Evolutionary conservation across 306 rosid genomes (phyloP).

Genomic region (Hylodesmum podocarpum): DNA sequence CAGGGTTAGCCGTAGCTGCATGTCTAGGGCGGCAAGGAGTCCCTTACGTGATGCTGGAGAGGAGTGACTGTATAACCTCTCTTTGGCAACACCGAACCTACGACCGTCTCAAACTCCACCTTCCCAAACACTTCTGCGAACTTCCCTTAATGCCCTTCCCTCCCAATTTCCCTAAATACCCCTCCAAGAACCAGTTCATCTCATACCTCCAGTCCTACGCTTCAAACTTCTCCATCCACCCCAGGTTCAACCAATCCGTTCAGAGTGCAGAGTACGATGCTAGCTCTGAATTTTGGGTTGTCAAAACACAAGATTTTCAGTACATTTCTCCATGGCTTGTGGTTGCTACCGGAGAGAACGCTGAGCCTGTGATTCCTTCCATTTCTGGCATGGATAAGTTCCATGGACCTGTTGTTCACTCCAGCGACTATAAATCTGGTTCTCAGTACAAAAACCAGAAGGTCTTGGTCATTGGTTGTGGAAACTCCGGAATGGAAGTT

Average conservation of each 20-base stretch:
- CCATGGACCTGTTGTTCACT: constrained; percentile 46
- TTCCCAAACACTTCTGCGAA: constrained; percentile 70
- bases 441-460: constrained; percentile 43
- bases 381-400: constrained; percentile 58
- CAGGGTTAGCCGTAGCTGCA: constrained; percentile 78
- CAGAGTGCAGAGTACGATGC: constrained; percentile 48
- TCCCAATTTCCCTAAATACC: constrained; percentile 64
- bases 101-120: constrained; percentile 81
- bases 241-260: constrained; percentile 65
- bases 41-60: constrained; percentile 63
- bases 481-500: constrained; percentile 94
- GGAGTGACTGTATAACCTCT: constrained; percentile 60
- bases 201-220: constrained; percentile 73
- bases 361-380: constrained; percentile 62
- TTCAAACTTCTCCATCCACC: constrained; percentile 51
- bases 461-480: constrained; percentile 80
- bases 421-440: constrained; percentile 63
- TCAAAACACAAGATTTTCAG: constrained; percentile 42
- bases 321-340: constrained; percentile 70
- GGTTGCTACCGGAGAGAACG: constrained; percentile 85
- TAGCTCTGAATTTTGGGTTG: constrained; percentile 44
- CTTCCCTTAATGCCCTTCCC: constrained; percentile 74
- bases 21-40: constrained; percentile 56
- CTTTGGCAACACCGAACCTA: constrained; percentile 69
- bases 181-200: constrained; percentile 66